Base-by-base conservation (phyloP, 768 basidiomycete genomes). In the Leccinum disarticulatum region DNA sequence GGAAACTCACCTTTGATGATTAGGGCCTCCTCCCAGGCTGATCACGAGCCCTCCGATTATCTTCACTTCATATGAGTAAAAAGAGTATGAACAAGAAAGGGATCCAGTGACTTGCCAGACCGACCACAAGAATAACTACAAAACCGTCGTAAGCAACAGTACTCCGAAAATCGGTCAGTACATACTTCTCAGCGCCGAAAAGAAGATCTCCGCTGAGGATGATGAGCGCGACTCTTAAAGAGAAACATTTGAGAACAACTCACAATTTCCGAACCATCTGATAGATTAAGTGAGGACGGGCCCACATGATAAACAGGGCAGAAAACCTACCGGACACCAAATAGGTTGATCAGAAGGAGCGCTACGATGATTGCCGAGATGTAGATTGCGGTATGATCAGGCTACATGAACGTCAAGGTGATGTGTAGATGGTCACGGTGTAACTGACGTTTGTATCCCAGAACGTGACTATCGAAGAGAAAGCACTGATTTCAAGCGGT, bases 11-110 rank as follows among this genome's bases (percentile, higher is more conserved):
- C 76, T 75, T 28, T 78, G 70, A 65, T 80, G 77, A 65, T 78
- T 65, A 22, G 85, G 86, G 4, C 83, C 86, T 48, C 83, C 85
- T 55, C 86, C 86, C n/a, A 82, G 76, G 62, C 81, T 80, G 63
- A 86, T 74, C 58, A 83, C 76, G 59, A 87, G 79, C 55, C 78
- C 78, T 38, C 66, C 67, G 15, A 79, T 64, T 60, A 79, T 75
- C 68, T 69, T 53, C 30, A 17, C 36, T 8, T 27, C 3, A 8
- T 1, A 38, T 64, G 14, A 66, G n/a, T 27, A 46, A 48, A 27
- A 56, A 25, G 1, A 14, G 10, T 14, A 51, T 11, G 8, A n/a
- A 49, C 10, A 41, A 30, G n/a, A 41, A 30, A 13, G 11, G 22
- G 3, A 17, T 11, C 15, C 6, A 27, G 41, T 5, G 22, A 60